phyloP scores from a whole-genome alignment of 1,284 basidiomycete genomes.

The Malassezia pachydermatis region DNA sequence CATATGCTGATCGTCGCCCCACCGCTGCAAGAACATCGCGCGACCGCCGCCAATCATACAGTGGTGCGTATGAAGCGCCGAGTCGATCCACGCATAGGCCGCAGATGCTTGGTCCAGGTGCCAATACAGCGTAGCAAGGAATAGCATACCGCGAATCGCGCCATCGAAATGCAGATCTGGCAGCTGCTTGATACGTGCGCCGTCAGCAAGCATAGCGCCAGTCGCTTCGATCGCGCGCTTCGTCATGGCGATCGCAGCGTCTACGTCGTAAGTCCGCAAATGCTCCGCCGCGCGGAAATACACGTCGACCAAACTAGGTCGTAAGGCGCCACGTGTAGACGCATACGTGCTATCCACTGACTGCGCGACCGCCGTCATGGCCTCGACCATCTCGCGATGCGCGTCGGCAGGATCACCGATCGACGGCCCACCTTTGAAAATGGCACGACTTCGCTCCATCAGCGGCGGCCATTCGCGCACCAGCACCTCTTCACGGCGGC shows the following conservation, averaged over 20 bases:
- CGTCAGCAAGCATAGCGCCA: conserved; percentile 15
- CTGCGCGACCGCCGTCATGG: conserved; percentile 24
- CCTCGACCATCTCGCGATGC: conserved; percentile 28
- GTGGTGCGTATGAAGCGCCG: conserved; percentile 32
- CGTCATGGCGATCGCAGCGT: conserved; percentile 17
- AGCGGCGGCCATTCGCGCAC: conserved; percentile 32
- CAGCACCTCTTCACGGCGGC: conserved; percentile 23
- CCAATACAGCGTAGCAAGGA: conserved; percentile 17
- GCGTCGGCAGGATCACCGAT: conserved; percentile 18
- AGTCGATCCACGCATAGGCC: conserved; percentile 22
- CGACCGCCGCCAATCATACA: conserved; percentile 38
- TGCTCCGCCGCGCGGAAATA: conserved; percentile 27
- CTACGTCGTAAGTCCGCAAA: conserved; percentile 20
- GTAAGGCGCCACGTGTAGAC: conserved; percentile 17
- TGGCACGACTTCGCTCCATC: conserved; percentile 31
- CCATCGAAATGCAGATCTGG: conserved; percentile 37
- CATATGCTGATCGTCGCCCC: conserved; percentile 6
- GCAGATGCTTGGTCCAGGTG: conserved; percentile 7
- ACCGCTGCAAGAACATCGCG: conserved; percentile 34
- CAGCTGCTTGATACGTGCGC: conserved; percentile 17
- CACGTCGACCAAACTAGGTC: conserved; percentile 37
- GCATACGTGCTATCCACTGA: conserved; percentile 33
- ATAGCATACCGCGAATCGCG: conserved; percentile 29
- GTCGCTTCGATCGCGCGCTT: conserved; percentile 21
- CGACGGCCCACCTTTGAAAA: conserved; percentile 24